Base-by-base conservation (phyloP, 148 eudicot genomes). In the Pharnaceum exiguum region DNA sequence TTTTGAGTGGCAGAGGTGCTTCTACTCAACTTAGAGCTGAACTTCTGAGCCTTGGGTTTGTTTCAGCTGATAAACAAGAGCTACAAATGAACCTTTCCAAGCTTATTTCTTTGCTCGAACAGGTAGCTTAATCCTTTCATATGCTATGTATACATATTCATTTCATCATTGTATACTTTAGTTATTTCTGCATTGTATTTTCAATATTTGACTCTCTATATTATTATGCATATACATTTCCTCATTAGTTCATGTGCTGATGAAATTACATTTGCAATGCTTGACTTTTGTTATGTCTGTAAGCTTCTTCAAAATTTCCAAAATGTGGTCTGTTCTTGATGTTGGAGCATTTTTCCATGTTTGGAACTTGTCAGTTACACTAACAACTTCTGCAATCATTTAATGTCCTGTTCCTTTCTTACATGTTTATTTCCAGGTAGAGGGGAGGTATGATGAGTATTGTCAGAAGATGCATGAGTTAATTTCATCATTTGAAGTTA, bases 51-150 rank as follows among this genome's bases (percentile, higher is more conserved):
- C 65, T 60, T 64, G 84, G 76, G 15, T 27, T 55, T n/a, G 16
- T 79, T 27, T 66, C 76, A 10, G 58, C 67, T 53, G 93, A 84
- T 18, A 80, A 78, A 19, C 81, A 82, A 48, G 82, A 77, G 15
- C 62, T 75, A 48, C 81, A 82, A 65, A 66, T 80, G 74, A 78
- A 48, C 45, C 54, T 86, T 39, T 66, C 82, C 46, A 89, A 86
- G 83, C 96, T 94, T 15, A 67, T 94, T 57, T 43, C 79, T 48
- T 69, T 89, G 72, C 59, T 94, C 33, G 96, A 94, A 68, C 95
- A 94, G 95, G 99, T 88, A 32, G 27, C 75, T 80, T 31, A 3
- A 27, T 7, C 2, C 21, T 27, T 7, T 46, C 29, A 15, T 19
- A 53, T n/a, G n/a, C n/a, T n/a, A n/a, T n/a, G n/a, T n/a, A n/a